These are phyloP conservation scores for Trypanosoma melophagium DNA, from an alignment of 208 protist genomes.

Conservation along the genomic window DNA sequence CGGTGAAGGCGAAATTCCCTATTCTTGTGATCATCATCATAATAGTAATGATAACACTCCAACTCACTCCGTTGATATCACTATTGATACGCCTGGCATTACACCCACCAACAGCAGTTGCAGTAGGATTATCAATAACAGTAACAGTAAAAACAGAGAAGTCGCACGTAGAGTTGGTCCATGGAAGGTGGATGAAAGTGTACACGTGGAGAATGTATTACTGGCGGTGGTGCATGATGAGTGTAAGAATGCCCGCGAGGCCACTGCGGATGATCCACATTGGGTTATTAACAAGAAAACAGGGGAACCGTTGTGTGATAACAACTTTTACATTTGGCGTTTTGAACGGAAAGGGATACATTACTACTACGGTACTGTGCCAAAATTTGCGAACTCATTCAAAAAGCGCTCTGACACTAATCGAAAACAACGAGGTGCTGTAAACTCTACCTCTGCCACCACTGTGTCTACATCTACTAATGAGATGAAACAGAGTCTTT, in stretches of 20 bases:
- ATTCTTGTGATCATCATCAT: no score
- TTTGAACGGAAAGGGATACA: conserved; percentile 45
- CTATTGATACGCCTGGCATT: background rate
- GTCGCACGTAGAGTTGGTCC: conserved; percentile 11
- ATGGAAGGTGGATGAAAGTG: conserved; percentile 41
- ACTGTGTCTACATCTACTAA: no score
- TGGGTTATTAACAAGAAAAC: conserved; percentile 43
- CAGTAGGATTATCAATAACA: background rate
- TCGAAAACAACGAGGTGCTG: background rate
- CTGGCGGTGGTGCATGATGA: conserved; percentile 69
- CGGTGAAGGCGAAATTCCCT: no score
- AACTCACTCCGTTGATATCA: no score
- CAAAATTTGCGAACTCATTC: conserved; percentile 64
- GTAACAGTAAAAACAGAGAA: conserved; percentile 1
- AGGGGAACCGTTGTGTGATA: conserved; percentile 39
- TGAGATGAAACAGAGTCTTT: no score
- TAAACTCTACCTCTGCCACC: no score
- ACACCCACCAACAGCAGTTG: background rate
- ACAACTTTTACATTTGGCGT: conserved; percentile 64
- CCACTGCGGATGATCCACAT: conserved; percentile 39
- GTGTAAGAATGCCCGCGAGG: conserved; percentile 66
- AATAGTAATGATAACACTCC: no score
- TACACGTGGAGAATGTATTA: conserved; percentile 61
- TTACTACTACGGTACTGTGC: conserved; percentile 74
- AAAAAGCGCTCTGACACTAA: conserved; percentile 1